phyloP scores from a whole-genome alignment of 352 stramenopile genomes.

The Globisporangium ultimum region DNA sequence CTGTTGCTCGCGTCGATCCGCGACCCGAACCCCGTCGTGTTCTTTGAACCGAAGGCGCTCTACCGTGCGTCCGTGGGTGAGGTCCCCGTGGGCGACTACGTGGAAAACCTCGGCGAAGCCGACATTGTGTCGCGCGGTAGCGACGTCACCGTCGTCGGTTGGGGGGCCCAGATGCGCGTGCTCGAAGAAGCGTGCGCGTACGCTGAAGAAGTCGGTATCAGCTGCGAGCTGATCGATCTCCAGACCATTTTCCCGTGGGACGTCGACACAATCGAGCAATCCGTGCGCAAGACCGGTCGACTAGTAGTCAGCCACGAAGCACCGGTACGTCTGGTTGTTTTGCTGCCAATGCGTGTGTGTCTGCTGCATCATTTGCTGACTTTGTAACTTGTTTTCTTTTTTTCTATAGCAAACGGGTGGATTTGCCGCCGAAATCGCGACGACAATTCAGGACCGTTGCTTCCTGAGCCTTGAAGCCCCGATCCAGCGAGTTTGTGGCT shows the following conservation, averaged over 20 bases:
- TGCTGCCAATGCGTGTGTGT: neutral
- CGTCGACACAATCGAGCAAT: slow-evolving; percentile 91
- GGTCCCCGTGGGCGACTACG: slow-evolving; percentile 94
- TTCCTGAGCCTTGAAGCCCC: slow-evolving; percentile 96
- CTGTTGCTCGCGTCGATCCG: slow-evolving; percentile 95
- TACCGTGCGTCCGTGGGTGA: slow-evolving; percentile 96
- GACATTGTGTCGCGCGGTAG: slow-evolving; percentile 91
- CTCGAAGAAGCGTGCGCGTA: slow-evolving; percentile 80
- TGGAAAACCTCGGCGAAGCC: slow-evolving; percentile 91
- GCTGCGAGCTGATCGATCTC: slow-evolving; percentile 97
- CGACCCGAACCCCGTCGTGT: slow-evolving; percentile 96
- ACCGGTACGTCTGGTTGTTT: slow-evolving; percentile 55
- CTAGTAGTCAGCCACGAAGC: slow-evolving; percentile 97
- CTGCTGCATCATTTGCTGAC: slow-evolving; percentile 4
- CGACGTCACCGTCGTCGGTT: slow-evolving; percentile 96
- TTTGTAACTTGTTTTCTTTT: slow-evolving; percentile 3
- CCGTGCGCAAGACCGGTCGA: slow-evolving; percentile 96
- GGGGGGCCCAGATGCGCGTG: slow-evolving; percentile 90
- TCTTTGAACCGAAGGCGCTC: slow-evolving; percentile 98
- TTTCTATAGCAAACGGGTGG: slow-evolving; percentile 77
- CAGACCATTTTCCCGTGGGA: slow-evolving; percentile 98
- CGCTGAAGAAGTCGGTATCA: slow-evolving; percentile 91
- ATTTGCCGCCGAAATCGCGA: slow-evolving; percentile 96
- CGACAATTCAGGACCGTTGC: slow-evolving; percentile 90
- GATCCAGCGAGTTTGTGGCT: slow-evolving; percentile 92